Conservation (phyloP, 176 grass and related monocot genomes). For the Oryza coarctata region DNA sequence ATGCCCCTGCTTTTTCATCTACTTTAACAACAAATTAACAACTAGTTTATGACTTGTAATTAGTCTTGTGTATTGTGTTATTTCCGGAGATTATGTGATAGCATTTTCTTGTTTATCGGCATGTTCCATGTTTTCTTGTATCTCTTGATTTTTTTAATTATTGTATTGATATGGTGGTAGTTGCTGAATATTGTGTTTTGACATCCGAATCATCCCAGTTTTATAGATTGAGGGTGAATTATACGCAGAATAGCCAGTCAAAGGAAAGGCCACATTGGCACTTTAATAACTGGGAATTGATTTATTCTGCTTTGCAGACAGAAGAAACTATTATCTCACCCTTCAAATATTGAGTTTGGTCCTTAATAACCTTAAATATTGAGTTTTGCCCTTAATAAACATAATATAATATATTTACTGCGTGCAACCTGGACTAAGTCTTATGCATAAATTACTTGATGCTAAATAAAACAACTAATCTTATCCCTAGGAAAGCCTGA, state of each 20-base stretch:
- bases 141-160: neutral
- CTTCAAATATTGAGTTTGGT: too few relatives aligned
- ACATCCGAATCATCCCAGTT: neutral
- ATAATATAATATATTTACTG: neutral
- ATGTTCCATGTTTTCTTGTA: neutral
- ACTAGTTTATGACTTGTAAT: neutral
- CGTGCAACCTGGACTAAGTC: neutral
- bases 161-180: conserved; percentile 9
- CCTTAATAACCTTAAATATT: too few relatives aligned
- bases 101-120: neutral
- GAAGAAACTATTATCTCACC: neutral
- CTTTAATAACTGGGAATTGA: neutral
- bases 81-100: neutral
- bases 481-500: neutral
- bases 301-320: neutral
- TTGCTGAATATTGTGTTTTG: neutral
- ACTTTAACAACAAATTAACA: neutral
- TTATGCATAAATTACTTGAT: neutral
- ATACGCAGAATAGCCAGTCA: neutral
- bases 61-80: neutral
- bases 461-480: neutral
- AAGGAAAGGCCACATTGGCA: neutral
- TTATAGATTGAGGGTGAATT: neutral
- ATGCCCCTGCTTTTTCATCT: neutral
- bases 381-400: too few relatives aligned